Conservation (phyloP, 2,329 filamentous ascomycete genomes). For the Sporothrix mexicana region DNA sequence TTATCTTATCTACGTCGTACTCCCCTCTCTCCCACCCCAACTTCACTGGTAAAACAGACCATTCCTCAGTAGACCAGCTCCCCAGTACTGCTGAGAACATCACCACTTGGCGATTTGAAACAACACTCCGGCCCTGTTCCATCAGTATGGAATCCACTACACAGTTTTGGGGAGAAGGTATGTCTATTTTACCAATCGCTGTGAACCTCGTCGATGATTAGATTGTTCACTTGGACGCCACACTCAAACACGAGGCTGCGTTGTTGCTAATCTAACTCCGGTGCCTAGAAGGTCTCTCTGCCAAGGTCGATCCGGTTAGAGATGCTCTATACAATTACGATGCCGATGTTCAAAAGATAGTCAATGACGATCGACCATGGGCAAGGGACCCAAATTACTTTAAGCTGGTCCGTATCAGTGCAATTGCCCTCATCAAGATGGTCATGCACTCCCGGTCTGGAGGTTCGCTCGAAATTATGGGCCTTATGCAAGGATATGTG, state of each 20-base stretch:
- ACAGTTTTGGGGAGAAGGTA: conserved; percentile 63
- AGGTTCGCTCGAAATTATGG: conserved; percentile 93
- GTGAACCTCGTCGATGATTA: neutral
- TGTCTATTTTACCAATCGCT: neutral
- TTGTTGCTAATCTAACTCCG: neutral
- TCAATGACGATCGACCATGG: conserved; percentile 75
- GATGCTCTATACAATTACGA: conserved; percentile 93
- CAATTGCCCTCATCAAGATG: conserved; percentile 96
- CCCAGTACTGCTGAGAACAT: neutral
- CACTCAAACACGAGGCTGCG: too few relatives aligned
- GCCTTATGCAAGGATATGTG: conserved; percentile 95
- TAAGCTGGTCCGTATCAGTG: conserved; percentile 90
- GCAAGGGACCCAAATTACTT: conserved; percentile 80
- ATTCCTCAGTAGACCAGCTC: too few relatives aligned
- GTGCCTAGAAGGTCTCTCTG: conserved; percentile 74
- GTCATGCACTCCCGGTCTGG: conserved; percentile 98
- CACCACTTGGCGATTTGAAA: neutral
- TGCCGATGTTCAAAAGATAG: conserved; percentile 67
- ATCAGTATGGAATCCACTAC: conserved; percentile 59
- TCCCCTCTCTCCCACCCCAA: too few relatives aligned
- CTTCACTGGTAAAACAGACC: too few relatives aligned
- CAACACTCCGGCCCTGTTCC: neutral
- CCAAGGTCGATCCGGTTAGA: conserved; percentile 82
- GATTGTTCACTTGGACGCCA: too few relatives aligned
- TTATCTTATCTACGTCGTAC: conserved; percentile 20